phyloP scores from a whole-genome alignment of 305 asterid species.

The Fraxinus floribunda region DNA sequence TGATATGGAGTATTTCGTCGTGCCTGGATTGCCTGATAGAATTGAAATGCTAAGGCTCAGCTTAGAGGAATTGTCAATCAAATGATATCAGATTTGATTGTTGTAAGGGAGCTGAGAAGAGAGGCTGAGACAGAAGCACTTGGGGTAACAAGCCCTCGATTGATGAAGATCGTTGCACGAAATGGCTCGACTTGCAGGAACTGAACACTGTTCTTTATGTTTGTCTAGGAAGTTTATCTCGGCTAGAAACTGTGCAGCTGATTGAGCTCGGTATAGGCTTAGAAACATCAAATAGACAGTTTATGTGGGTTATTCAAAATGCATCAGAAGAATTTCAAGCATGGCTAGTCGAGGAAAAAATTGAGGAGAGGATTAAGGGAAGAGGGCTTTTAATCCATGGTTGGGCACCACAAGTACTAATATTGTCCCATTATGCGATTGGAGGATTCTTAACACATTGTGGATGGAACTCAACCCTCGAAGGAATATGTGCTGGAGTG shows the following conservation, averaged over 20 bases:
- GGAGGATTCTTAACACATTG: conserved; percentile 59
- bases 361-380: conserved; percentile 38
- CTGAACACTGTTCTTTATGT: conserved; percentile 50
- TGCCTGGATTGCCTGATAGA: conserved; percentile 37
- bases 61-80: conserved; percentile 6
- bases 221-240: conserved; percentile 47
- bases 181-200: conserved; percentile 41
- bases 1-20: conserved; percentile 29
- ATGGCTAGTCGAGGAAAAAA: conserved; percentile 45
- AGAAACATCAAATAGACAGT: conserved; percentile 44
- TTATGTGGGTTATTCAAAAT: conserved; percentile 48
- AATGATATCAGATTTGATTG: not conserved
- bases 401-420: conserved; percentile 58
- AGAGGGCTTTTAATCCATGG: conserved; percentile 35
- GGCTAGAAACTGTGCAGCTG: conserved; percentile 41
- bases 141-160: conserved; percentile 36
- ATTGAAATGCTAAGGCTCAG: conserved; percentile 38
- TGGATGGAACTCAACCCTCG: conserved; percentile 57
- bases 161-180: conserved; percentile 26
- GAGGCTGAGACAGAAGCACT: conserved; percentile 25
- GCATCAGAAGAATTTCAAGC: conserved; percentile 30
- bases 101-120: not conserved
- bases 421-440: conserved; percentile 42
- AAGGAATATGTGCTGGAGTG: conserved; percentile 39
- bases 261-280: conserved; percentile 51